Percentiles rank a stretch among this genome's conserved stretches.
Conservation (phyloP, 768 basidiomycete genomes). For the Collybia sordida region DNA sequence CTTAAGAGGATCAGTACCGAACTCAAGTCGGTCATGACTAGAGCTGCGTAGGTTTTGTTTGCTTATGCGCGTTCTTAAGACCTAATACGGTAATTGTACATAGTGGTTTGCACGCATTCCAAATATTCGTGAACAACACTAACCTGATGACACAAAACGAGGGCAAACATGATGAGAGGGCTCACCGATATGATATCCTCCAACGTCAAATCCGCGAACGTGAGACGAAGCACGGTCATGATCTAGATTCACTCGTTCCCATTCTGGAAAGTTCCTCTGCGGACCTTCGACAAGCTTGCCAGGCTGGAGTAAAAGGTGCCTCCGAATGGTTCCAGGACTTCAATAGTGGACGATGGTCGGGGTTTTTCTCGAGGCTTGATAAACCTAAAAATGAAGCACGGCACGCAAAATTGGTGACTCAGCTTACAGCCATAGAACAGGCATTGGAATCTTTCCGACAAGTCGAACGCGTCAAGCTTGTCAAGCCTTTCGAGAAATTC, state of each 20-base stretch:
- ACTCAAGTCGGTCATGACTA: conserved; percentile 36
- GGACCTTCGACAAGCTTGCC: conserved; percentile 31
- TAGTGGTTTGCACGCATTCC: conserved; percentile 38
- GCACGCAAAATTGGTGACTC: conserved; percentile 23
- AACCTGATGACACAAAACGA: conserved; percentile 25
- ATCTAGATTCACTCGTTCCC: conserved; percentile 39
- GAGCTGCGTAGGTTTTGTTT: conserved; percentile 29
- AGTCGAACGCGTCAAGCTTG: conserved; percentile 32
- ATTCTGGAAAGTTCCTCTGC: conserved; percentile 36
- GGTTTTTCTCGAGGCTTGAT: conserved; percentile 24
- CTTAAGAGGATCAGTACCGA: conserved; percentile 37
- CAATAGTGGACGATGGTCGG: conserved; percentile 35
- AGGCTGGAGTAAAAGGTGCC: conserved; percentile 18
- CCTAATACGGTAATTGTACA: neutral
- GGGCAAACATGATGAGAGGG: conserved; percentile 5
- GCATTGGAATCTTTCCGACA: conserved; percentile 31
- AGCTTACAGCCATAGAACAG: conserved; percentile 21
- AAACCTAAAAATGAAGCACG: conserved; percentile 20
- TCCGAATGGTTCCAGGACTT: conserved; percentile 34
- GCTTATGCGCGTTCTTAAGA: neutral
- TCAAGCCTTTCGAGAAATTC: conserved; percentile 40
- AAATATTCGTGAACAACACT: conserved; percentile 31
- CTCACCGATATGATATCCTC: conserved; percentile 12
- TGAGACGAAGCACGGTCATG: conserved; percentile 40
- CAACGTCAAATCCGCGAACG: conserved; percentile 26